Base-by-base conservation (phyloP, 1,139 yeast genomes). In the Pneumocystis sp. region DNA sequence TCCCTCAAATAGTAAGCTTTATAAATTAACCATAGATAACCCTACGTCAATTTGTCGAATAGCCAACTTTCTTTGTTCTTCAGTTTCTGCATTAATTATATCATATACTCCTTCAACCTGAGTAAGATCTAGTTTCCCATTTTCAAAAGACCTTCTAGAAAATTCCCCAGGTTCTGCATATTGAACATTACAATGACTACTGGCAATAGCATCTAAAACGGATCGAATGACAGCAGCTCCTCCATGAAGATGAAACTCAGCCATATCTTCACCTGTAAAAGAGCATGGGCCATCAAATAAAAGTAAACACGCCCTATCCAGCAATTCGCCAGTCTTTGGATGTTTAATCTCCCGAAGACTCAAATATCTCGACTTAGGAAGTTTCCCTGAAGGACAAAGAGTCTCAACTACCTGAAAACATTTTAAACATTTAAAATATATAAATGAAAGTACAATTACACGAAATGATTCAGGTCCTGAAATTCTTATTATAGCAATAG, bases 91-190 rank as follows among this genome's bases (percentile, higher is more conserved):
- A 71, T 91, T 93, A 61, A 95, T 89, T 75, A 91, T 77, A 65
- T 89, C 96, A 68, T 93, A 80, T 10, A 93, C 84, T 0, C 97
- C 97, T 75, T 93, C 99, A 7, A 89, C 82, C 72, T 91, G 91
- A 0, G 97, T 89, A 68, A 95, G 72, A 70, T 83, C 86, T 67
- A 82, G 72, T 66, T 85, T 77, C 1, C 89, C 86, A 73, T 88
- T 88, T 65, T 83, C 76, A 71, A 87, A 89, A 0, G 96, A 97
- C 61, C 96, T 80, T 70, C 79, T 80, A 0, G 96, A 87, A 72
- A 95, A 95, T 74, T 95, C 98, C 3, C 98, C 99, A 5, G 89
- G 85, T 71, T 87, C 93, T 0, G 99, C 98, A 73, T 86, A 85
- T 65, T 97, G 74, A 8, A 91, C 83, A 0, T 63, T 59, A 17